phyloP scores from a whole-genome alignment of 192 early-diverging fungal species.

The Mortierella antarctica region DNA sequence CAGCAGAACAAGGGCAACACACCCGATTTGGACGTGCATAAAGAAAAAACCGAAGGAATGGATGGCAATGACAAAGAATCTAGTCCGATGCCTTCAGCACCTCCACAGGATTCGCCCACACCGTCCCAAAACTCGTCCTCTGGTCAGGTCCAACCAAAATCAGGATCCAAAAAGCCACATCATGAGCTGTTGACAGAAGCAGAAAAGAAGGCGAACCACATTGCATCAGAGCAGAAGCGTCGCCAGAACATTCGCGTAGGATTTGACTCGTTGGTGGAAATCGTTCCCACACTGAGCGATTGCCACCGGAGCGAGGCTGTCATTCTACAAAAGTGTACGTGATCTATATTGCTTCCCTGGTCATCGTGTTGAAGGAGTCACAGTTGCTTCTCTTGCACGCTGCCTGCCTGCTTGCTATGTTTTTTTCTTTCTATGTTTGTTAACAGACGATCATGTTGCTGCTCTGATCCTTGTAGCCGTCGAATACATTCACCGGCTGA shows the following conservation, averaged over 20 bases:
- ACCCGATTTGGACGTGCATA: too few relatives aligned
- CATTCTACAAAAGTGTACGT: constrained; percentile 82
- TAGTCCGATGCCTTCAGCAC: too few relatives aligned
- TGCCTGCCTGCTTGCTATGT: neutral
- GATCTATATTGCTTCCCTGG: neutral
- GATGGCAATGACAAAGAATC: too few relatives aligned
- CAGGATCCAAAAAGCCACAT: constrained; percentile 52
- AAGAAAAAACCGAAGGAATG: too few relatives aligned
- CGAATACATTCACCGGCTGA: constrained; percentile 78
- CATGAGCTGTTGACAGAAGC: constrained; percentile 87
- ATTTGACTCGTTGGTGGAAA: constrained; percentile 89
- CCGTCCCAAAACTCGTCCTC: neutral
- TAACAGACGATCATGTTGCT: neutral
- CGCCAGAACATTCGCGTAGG: constrained; percentile 91
- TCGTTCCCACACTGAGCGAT: constrained; percentile 85
- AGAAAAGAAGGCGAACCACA: constrained; percentile 95
- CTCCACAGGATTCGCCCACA: too few relatives aligned
- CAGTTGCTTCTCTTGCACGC: too few relatives aligned
- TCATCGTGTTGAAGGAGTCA: neutral
- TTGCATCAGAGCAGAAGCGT: constrained; percentile 94
- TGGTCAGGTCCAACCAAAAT: neutral
- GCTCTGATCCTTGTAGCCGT: constrained; percentile 58
- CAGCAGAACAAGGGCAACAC: too few relatives aligned
- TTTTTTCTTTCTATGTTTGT: constrained; percentile 5
- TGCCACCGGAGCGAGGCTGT: constrained; percentile 87